Evolutionary conservation across 2,329 filamentous ascomycete genomes (phyloP), one percentile per base, ranked within the genome.

Genomic region (Lasiodiplodia citricola): DNA sequence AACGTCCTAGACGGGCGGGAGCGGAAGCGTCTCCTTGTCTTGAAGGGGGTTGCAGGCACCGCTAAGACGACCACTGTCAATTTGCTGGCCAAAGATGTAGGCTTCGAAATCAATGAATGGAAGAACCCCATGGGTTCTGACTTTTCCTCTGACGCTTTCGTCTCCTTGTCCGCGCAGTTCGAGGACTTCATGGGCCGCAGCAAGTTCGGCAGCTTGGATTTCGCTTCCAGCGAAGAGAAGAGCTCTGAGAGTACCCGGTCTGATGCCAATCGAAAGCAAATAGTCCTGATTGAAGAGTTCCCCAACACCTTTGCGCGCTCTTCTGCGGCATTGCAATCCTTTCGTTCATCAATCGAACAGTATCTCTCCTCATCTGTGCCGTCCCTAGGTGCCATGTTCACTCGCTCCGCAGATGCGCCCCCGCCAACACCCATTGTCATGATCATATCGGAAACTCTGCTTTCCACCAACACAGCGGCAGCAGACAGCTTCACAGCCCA

Each of bases 401-500:
- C 78, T 60, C 70, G 70, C 13, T 75, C 75, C 64, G 57, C 70
- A 57, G 70, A 75, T 50, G 38, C 72, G 44, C 68, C 78, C 50
- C 70, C 73, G 38, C 58, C 70, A 50, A 75, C 74, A 11, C 96
- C 96, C 0, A 85, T 98, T 44, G 87, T 99, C 38, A 90, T 99
- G 82, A 87, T 99, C 69, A 89, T 99, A 63, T 97, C 96, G 0
- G 96, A 99, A 79, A 96, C 93, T 0, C 83, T 97, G 16, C 82
- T 97, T 18, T 95, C 92, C 0, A 96, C 94, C 1, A 94, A 90
- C 8, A 94, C 92, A 3, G 91, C 94, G 1, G 90, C 92, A 11
- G 90, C 93, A 14, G 94, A 98, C 76, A 97, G 92, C 79, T 94
- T 98, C 75, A 99, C 96, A 0, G 93, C 93, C 0, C 93, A 98